Conservation (phyloP, 768 basidiomycete species). For the Boletellus sp. region DNA sequence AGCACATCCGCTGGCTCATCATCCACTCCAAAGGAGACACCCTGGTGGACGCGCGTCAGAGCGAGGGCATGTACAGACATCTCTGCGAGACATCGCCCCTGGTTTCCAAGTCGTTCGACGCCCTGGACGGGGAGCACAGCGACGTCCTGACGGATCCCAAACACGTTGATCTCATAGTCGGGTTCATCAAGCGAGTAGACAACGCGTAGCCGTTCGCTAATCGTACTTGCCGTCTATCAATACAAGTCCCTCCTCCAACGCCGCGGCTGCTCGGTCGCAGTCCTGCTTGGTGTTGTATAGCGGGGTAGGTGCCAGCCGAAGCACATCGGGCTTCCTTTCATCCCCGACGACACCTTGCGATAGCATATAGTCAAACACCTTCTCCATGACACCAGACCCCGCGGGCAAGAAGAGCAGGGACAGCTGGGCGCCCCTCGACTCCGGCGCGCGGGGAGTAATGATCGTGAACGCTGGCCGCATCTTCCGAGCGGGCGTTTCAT, state of each 20-base stretch:
- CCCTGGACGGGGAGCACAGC: slow-evolving; percentile 52
- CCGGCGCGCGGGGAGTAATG: slow-evolving; percentile 73
- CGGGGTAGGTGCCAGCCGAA: slow-evolving; percentile 81
- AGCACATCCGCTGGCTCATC: slow-evolving; percentile 59
- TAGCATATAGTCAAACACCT: slow-evolving; percentile 56
- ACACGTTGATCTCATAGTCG: slow-evolving; percentile 45
- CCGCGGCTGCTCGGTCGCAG: slow-evolving; percentile 62
- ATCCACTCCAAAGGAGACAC: slow-evolving; percentile 73
- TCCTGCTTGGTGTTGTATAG: slow-evolving; percentile 85
- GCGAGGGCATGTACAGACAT: slow-evolving; percentile 53
- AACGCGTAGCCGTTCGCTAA: slow-evolving; percentile 6
- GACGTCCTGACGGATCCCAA: slow-evolving; percentile 41
- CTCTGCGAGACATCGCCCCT: slow-evolving; percentile 35
- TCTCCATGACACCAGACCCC: slow-evolving; percentile 60
- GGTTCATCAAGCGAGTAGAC: slow-evolving; percentile 34
- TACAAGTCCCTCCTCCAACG: slow-evolving; percentile 60
- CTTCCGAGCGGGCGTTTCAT: slow-evolving; percentile 10
- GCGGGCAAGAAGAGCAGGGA: slow-evolving; percentile 76
- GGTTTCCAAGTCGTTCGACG: slow-evolving; percentile 35
- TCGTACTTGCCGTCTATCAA: slow-evolving; percentile 11
- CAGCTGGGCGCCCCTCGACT: slow-evolving; percentile 79
- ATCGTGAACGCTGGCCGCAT: slow-evolving; percentile 72
- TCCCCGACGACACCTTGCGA: slow-evolving; percentile 85
- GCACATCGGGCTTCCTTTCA: slow-evolving; percentile 87
- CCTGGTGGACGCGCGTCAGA: slow-evolving; percentile 62